Evolutionary conservation across 495 filamentous ascomycete species (phyloP).

Genomic region (Daldinia concentrica): DNA sequence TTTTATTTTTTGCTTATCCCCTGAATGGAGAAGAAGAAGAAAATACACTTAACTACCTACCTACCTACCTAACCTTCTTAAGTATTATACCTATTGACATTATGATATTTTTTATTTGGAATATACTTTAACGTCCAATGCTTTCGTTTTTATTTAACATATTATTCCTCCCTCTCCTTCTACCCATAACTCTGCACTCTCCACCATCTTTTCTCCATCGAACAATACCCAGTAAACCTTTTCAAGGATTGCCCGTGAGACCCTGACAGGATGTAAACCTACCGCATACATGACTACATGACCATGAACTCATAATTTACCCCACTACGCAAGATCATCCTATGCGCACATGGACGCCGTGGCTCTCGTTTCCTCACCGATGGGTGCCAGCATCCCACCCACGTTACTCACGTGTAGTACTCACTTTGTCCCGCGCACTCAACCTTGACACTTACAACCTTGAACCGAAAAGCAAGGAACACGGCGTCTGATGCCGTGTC

Average conservation of each 20-base stretch:
- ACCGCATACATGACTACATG: background rate
- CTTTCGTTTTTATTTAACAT: conserved; percentile 2
- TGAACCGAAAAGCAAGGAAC: conserved; percentile 20
- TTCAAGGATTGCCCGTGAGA: conserved; percentile 12
- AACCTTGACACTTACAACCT: conserved; percentile 17
- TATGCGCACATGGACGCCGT: conserved; percentile 32
- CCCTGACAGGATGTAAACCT: conserved; percentile 13
- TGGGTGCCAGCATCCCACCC: conserved; percentile 41
- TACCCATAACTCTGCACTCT: background rate
- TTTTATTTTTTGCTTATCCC: background rate
- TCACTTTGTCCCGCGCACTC: conserved; percentile 19
- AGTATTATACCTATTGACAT: background rate
- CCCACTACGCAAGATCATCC: conserved; percentile 37
- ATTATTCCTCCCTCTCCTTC: conserved; percentile 8
- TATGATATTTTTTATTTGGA: background rate
- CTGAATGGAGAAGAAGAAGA: background rate
- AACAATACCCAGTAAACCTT: conserved; percentile 18
- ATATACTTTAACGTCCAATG: background rate
- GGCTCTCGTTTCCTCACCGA: conserved; percentile 44
- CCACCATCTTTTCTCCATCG: conserved; percentile 20
- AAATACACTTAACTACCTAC: background rate
- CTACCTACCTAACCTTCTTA: too few species aligned
- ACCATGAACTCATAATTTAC: conserved; percentile 27
- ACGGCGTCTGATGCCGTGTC: conserved; percentile 33
- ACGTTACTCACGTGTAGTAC: conserved; percentile 38